Conservation (phyloP, 768 basidiomycete genomes). For the Russula compacta region DNA sequence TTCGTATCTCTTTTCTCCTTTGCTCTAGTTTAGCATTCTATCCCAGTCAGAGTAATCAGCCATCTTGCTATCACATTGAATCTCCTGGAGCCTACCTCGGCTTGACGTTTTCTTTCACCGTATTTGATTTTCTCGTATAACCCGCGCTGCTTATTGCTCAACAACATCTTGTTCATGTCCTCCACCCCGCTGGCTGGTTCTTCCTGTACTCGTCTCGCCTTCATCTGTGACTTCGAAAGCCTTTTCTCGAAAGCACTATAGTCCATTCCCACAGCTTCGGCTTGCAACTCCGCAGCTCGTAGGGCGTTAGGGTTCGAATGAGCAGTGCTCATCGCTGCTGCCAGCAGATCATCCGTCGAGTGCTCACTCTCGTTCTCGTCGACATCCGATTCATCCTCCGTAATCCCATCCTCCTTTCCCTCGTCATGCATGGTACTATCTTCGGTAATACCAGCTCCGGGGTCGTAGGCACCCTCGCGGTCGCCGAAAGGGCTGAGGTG, state of each 20-base stretch:
- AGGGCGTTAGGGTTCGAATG: constrained; percentile 57
- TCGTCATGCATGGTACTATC: constrained; percentile 28
- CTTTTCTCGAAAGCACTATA: constrained; percentile 71
- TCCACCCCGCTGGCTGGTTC: constrained; percentile 38
- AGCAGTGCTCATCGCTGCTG: constrained; percentile 30
- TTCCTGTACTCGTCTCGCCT: constrained; percentile 26
- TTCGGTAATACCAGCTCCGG: constrained; percentile 34
- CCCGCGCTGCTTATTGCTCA: constrained; percentile 92
- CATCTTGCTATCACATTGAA: constrained; percentile 10
- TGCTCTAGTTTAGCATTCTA: constrained; percentile 56
- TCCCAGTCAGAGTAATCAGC: constrained; percentile 1
- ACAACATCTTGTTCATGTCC: constrained; percentile 96
- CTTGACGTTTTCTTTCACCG: constrained; percentile 62
- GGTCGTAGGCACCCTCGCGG: constrained; percentile 67
- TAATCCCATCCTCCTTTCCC: constrained; percentile 27
- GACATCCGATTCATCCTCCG: constrained; percentile 24
- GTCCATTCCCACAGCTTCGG: constrained; percentile 81
- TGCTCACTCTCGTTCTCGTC: constrained; percentile 17
- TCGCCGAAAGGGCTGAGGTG: constrained; percentile 95
- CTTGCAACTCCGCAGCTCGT: constrained; percentile 83
- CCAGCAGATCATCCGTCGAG: constrained; percentile 27
- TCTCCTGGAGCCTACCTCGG: constrained; percentile 53
- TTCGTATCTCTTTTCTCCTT: constrained; percentile 47
- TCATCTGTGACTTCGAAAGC: constrained; percentile 51
- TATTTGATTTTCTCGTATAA: constrained; percentile 91